These are phyloP conservation scores for Spergularia marina DNA, from an alignment of 148 eudicot genomes.

Conservation along the genomic window DNA sequence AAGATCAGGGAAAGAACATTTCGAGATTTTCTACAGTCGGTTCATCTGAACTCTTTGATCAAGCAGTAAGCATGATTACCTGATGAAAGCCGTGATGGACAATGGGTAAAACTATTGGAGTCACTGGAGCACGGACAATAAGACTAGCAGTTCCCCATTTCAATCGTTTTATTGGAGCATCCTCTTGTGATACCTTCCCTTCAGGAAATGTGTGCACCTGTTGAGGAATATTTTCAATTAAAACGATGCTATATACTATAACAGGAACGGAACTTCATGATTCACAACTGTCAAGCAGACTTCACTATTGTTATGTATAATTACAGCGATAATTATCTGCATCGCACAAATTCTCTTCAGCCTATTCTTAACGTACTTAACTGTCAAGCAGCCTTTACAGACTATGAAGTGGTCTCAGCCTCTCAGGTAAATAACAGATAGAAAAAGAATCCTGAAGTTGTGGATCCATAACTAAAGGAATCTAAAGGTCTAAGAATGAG, in stretches of 20 bases:
- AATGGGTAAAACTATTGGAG: constrained; percentile 88
- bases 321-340: background rate
- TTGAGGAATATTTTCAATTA: background rate
- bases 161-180: constrained; percentile 73
- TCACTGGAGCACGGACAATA: constrained; percentile 76
- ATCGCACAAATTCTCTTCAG: background rate
- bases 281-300: background rate
- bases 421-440: too few relatives aligned
- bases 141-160: constrained; percentile 99
- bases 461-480: too few relatives aligned
- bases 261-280: constrained; percentile 1
- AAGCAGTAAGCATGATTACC: constrained; percentile 35
- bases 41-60: background rate
- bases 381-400: too few relatives aligned
- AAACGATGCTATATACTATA: background rate
- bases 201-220: constrained; percentile 97
- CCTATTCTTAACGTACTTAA: too few relatives aligned
- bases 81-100: constrained; percentile 79
- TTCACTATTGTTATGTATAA: background rate
- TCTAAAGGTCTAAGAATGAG: too few relatives aligned
- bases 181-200: constrained; percentile 83
- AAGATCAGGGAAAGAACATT: background rate
- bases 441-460: too few relatives aligned
- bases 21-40: background rate
- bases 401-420: too few relatives aligned